Base-by-base conservation (phyloP, 768 basidiomycete genomes). In the Leccinum arenicola region DNA sequence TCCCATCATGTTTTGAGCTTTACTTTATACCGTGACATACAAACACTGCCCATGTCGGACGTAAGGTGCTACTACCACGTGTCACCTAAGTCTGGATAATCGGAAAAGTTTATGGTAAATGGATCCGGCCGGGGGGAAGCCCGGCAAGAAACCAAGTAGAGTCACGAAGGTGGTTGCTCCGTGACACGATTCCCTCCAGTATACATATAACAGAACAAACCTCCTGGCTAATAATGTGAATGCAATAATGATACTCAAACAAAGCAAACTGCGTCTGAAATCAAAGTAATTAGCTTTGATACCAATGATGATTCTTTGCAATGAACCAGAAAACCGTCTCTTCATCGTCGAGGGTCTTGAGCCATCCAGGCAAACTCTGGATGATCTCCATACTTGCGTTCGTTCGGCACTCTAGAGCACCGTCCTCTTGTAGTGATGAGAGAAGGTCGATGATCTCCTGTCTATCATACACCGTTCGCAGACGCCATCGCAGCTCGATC, bases 391-490 rank as follows among this genome's bases (percentile, higher is more conserved):
- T 17, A 29, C 50, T 49, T 27, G 53, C 29, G 1, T 55, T 57
- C 66, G 61, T 48, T 59, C 57, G 56, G 57, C 61, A 62, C 48
- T 72, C 72, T 29, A 88, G 57, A 58, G 77, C 81, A 9, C 82
- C 80, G 31, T 84, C 83, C n/a, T 79, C 78, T 21, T 73, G 68
- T 52, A 93, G 72, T 55, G 79, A 79, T 14, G 74, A 72, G 50
- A 91, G 67, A 21, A 88, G 60, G n/a, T 91, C 90, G 51, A 78
- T 73, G 25, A 89, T 74, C 68, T 93, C 91, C 62, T 87, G 87
- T 56, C 86, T 78, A 68, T 93, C 91, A 63, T 91, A 93, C 21
- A 87, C 83, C 15, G 82, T 75, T 61, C 85, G 78, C 58, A 93
- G 75, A 50, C 88, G 78, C 88, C 88, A 90, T 54, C 83, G 78